Evolutionary conservation across 768 basidiomycete genomes (phyloP), one percentile per base, ranked within the genome.

Genomic region (Termitomyces heimii): DNA sequence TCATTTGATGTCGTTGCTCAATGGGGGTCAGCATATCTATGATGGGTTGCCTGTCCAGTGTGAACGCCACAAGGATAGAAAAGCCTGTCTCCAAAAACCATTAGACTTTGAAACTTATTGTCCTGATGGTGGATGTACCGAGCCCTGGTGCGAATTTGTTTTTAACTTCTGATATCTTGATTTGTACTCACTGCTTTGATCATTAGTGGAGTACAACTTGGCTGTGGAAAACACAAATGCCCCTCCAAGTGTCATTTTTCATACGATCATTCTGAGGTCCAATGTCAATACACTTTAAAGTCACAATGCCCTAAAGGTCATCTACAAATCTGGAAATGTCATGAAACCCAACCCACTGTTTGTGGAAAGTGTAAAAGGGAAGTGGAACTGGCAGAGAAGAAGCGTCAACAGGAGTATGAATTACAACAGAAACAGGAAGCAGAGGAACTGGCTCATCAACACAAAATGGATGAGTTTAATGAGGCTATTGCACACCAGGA

Each of bases 61-160:
- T 26, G 51, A 52, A 18, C 51, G 37, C 18, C 51, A 52, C 26
- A 39, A 28, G 5, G 9, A 52, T 26, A 28, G 37, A 29, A 52
- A n/a, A 18, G 51, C 51, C 12, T 29, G 39, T n/a, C 28, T 52
- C 26, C 39, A 24, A 10, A 37, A 37, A n/a, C 51, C 51, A 9
- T 26, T 6, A 40, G 51, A 52, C 24, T 52, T 52, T 20, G 51
- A 52, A 13, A 18, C 8, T 2, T 37, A 52, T 40, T 52, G 51
- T n/a, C 51, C 51, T 28, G 51, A 52, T 16, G 51, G 51, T 34
- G 51, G 51, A 26, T 52, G 51, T 28, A 52, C 18, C 28, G 51
- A 52, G 37, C 51, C 51, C 18, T 52, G 51, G 51, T 52, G 39
- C 37, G 37, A 40, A n/a, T 40, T 20, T 20, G 10, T 4, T n/a